These are phyloP conservation scores for Gyrodon lividus DNA, from an alignment of 768 basidiomycete species.

Conservation along the genomic window DNA sequence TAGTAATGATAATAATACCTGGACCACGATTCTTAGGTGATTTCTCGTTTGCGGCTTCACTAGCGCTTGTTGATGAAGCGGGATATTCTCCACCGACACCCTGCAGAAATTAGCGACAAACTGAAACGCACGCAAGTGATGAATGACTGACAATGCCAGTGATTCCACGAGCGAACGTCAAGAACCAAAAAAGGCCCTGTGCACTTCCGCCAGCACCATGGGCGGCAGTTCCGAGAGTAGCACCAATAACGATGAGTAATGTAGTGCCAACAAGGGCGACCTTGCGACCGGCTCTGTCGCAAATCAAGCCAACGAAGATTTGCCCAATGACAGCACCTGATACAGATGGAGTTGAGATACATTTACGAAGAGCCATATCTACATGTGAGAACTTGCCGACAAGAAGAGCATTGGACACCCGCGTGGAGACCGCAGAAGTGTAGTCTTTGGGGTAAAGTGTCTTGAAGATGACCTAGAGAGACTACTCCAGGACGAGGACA, in stretches of 20 bases:
- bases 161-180: constrained; percentile 69
- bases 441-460: constrained; percentile 62
- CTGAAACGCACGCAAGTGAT: background rate
- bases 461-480: constrained; percentile 59
- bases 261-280: constrained; percentile 72
- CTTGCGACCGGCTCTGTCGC: constrained; percentile 73
- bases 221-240: constrained; percentile 65
- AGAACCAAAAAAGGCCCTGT: constrained; percentile 68
- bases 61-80: constrained; percentile 65
- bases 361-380: background rate
- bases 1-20: constrained; percentile 32
- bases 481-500: constrained; percentile 9
- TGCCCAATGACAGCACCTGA: constrained; percentile 63
- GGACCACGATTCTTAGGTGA: constrained; percentile 59
- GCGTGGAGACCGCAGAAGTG: constrained; percentile 59
- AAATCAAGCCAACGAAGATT: constrained; percentile 62
- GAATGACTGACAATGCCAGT: constrained; percentile 54
- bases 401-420: constrained; percentile 68
- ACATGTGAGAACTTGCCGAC: constrained; percentile 46
- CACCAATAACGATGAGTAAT: constrained; percentile 65
- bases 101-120: constrained; percentile 27
- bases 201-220: constrained; percentile 57
- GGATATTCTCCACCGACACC: constrained; percentile 82
- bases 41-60: constrained; percentile 73
- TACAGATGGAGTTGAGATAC: constrained; percentile 3